phyloP scores from a whole-genome alignment of 805 yeast species.

The Phaffomyces antillensis region DNA sequence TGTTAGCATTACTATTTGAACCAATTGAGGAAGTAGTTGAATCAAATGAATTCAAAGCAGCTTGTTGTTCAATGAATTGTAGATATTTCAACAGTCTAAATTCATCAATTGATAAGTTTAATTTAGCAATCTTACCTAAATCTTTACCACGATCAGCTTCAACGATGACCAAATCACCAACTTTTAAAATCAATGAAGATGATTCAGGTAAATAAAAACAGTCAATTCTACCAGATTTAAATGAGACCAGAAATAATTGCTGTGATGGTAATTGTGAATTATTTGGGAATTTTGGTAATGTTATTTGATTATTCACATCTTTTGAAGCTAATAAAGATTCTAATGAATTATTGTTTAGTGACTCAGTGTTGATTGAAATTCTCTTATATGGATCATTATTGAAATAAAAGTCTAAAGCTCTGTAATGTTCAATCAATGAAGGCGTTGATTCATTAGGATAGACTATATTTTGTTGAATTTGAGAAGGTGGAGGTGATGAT shows the following conservation, averaged over 20 bases:
- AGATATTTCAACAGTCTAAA: constrained; percentile 68
- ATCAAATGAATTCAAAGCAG: constrained; percentile 32
- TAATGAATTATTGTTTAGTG: constrained; percentile 4
- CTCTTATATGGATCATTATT: constrained; percentile 19
- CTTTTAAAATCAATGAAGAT: constrained; percentile 31
- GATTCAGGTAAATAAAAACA: constrained; percentile 54
- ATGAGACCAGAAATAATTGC: constrained; percentile 56
- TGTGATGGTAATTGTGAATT: constrained; percentile 19
- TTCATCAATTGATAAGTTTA: constrained; percentile 53
- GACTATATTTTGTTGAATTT: background rate
- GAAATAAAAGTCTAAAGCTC: constrained; percentile 19
- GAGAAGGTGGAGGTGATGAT: background rate
- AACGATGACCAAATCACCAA: constrained; percentile 64
- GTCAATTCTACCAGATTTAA: constrained; percentile 75
- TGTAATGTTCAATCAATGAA: constrained; percentile 13
- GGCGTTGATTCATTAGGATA: constrained; percentile 14
- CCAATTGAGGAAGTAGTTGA: constrained; percentile 5
- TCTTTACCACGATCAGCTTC: constrained; percentile 86
- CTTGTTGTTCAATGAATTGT: constrained; percentile 65
- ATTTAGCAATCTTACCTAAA: constrained; percentile 66
- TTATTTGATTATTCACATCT: constrained; percentile 3
- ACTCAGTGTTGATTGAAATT: constrained; percentile 13
- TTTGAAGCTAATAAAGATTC: constrained; percentile 5
- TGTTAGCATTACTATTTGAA: background rate
- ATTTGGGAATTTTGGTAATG: constrained; percentile 17